A percentile compares a stretch with the other conserved stretches of the same genome.
Evolutionary conservation across 345 rosid species (phyloP).

Genomic region (Psidium friedrichsthalianum): DNA sequence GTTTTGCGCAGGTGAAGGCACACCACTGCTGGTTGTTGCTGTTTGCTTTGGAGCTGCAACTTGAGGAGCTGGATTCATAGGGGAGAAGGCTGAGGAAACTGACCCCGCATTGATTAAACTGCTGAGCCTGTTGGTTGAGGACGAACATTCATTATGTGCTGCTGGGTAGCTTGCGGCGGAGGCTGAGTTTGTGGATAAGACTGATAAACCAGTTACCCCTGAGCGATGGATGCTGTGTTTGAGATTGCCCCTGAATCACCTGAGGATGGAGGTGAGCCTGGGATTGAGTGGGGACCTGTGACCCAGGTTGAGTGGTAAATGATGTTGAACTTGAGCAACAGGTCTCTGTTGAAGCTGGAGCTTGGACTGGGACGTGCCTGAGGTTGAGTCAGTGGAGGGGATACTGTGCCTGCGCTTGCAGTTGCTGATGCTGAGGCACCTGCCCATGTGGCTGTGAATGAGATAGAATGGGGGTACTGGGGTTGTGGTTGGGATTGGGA

Average conservation of each 20-base stretch:
- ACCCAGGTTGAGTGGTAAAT: slow-evolving; percentile 6
- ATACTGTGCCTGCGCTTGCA: slow-evolving; percentile 9
- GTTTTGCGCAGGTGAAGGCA: slow-evolving; percentile 24
- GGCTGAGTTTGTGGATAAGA: slow-evolving; percentile 40
- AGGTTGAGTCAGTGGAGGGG: slow-evolving; percentile 19
- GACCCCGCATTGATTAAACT: slow-evolving; percentile 27
- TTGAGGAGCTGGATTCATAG: slow-evolving; percentile 26
- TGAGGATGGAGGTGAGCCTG: slow-evolving; percentile 9
- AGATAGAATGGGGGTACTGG: slow-evolving; percentile 20
- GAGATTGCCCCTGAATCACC: slow-evolving; percentile 23
- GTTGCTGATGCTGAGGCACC: slow-evolving; percentile 35
- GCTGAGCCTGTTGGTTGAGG: slow-evolving; percentile 26
- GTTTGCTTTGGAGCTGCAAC: slow-evolving; percentile 26
- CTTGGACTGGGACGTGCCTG: slow-evolving; percentile 19
- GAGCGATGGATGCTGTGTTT: slow-evolving; percentile 20
- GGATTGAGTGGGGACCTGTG: slow-evolving; percentile 10
- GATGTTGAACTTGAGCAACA: slow-evolving; percentile 17
- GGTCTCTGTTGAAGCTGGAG: slow-evolving; percentile 12
- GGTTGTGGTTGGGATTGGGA: slow-evolving; percentile 7
- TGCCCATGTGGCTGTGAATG: slow-evolving; percentile 10
- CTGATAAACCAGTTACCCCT: slow-evolving; percentile 42
- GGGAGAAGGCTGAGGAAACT: slow-evolving; percentile 33
- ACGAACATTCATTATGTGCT: slow-evolving; percentile 20
- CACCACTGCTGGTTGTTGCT: slow-evolving; percentile 19
- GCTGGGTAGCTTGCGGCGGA: slow-evolving; percentile 27